Conservation (phyloP, 495 filamentous ascomycete genomes). For the Penicillium goetzii region DNA sequence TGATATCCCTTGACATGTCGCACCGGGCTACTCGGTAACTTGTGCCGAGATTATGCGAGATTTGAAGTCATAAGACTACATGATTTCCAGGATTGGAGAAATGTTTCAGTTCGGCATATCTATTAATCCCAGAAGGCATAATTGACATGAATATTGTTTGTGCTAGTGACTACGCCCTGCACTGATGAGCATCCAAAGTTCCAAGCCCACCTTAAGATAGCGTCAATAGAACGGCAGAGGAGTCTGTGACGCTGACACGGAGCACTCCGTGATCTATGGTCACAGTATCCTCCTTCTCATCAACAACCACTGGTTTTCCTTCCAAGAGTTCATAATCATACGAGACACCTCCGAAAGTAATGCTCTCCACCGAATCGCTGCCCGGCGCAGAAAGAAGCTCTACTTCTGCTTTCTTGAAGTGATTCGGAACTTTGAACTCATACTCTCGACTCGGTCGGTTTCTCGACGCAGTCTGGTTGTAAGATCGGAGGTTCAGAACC, state of each 20-base stretch:
- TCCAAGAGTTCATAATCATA: constrained; percentile 18
- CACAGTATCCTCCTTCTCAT: constrained; percentile 1
- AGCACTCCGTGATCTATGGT: constrained; percentile 7
- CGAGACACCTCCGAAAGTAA: constrained; percentile 24
- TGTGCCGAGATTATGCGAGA: background rate
- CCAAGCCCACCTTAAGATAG: background rate
- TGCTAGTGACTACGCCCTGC: background rate
- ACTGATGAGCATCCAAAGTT: background rate
- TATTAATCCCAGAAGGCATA: background rate
- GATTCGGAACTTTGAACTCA: constrained; percentile 16
- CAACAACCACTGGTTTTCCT: constrained; percentile 20
- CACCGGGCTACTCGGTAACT: background rate
- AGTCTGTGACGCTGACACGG: constrained; percentile 15
- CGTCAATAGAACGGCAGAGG: constrained; percentile 19
- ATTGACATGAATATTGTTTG: background rate
- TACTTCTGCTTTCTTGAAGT: constrained; percentile 5
- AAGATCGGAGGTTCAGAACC: constrained; percentile 18
- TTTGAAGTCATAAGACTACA: background rate
- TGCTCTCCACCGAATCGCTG: constrained; percentile 14
- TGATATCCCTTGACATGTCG: background rate
- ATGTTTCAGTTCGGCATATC: background rate
- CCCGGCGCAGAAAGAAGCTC: constrained; percentile 20
- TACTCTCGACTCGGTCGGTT: constrained; percentile 17
- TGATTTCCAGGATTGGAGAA: background rate
- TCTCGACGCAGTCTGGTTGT: constrained; percentile 6